phyloP scores from a whole-genome alignment of 768 basidiomycete genomes.

The Naematelia aurantialba region DNA sequence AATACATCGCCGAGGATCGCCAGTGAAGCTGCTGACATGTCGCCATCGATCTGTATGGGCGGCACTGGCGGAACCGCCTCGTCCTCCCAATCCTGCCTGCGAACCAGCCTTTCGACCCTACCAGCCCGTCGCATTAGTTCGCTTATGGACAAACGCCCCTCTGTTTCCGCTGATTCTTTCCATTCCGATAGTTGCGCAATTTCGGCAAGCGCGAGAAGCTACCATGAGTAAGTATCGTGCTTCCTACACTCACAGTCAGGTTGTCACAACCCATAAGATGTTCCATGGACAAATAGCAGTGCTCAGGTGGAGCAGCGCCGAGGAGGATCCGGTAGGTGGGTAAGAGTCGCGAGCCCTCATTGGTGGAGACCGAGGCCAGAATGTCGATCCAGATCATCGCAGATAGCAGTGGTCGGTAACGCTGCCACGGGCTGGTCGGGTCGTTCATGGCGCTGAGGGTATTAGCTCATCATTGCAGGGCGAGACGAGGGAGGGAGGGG shows the following conservation, averaged over 20 bases:
- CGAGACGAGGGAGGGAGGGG: neutral
- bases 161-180: conserved; percentile 12
- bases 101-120: conserved; percentile 15
- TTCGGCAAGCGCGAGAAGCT: conserved; percentile 21
- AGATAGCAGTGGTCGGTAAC: conserved; percentile 12
- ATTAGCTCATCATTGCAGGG: too few species aligned
- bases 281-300: conserved; percentile 16
- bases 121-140: conserved; percentile 17
- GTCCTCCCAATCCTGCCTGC: too few species aligned
- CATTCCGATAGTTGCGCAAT: conserved; percentile 22
- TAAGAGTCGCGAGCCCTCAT: conserved; percentile 13
- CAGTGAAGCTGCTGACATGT: neutral
- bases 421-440: conserved; percentile 11
- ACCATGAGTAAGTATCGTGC: neutral
- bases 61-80: conserved; percentile 23
- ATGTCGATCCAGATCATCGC: conserved; percentile 27
- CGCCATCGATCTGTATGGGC: conserved; percentile 4
- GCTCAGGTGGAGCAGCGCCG: neutral
- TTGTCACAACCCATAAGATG: conserved; percentile 25
- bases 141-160: conserved; percentile 12
- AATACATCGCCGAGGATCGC: conserved; percentile 22
- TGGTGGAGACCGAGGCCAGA: conserved; percentile 18
- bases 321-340: conserved; percentile 15
- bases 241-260: conserved; percentile 17
- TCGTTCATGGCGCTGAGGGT: neutral